Conservation (phyloP, 208 protist species). For the Crithidia bombi region DNA sequence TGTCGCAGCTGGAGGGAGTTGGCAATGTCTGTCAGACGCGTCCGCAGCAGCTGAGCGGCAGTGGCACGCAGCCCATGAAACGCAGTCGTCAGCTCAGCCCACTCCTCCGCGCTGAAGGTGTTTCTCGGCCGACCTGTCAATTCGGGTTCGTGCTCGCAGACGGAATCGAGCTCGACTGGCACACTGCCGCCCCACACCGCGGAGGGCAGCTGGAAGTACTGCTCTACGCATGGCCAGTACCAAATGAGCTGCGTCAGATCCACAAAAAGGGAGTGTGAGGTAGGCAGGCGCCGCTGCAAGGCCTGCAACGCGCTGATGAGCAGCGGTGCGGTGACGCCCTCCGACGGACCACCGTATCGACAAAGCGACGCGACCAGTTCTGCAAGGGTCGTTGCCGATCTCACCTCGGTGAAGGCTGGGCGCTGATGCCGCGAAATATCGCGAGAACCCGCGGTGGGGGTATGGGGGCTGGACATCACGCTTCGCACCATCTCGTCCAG, state of each 20-base stretch:
- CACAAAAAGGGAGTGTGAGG: conserved; percentile 42
- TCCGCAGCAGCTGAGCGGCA: conserved; percentile 18
- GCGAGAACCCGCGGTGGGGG: background rate
- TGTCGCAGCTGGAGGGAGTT: conserved; percentile 29
- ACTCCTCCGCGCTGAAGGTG: conserved; percentile 13
- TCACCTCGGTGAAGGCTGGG: conserved; percentile 12
- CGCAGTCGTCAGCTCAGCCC: conserved; percentile 1
- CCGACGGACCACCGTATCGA: conserved; percentile 27
- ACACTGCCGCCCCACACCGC: conserved; percentile 5
- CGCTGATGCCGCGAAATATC: background rate
- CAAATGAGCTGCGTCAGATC: conserved; percentile 37
- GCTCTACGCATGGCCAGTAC: conserved; percentile 29
- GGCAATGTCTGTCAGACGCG: conserved; percentile 49
- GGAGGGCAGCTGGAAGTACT: conserved; percentile 19
- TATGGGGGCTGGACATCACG: background rate
- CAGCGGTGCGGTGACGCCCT: conserved; percentile 25
- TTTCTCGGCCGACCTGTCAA: background rate
- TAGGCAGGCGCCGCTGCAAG: conserved; percentile 14
- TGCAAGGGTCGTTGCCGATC: conserved; percentile 41
- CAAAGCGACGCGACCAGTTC: conserved; percentile 43
- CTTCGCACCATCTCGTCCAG: conserved; percentile 28
- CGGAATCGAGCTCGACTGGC: background rate
- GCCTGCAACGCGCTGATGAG: conserved; percentile 16
- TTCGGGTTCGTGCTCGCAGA: background rate
- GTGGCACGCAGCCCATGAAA: conserved; percentile 19